phyloP scores from a whole-genome alignment of 2,329 filamentous ascomycete genomes.

The Colletotrichum filicis region DNA sequence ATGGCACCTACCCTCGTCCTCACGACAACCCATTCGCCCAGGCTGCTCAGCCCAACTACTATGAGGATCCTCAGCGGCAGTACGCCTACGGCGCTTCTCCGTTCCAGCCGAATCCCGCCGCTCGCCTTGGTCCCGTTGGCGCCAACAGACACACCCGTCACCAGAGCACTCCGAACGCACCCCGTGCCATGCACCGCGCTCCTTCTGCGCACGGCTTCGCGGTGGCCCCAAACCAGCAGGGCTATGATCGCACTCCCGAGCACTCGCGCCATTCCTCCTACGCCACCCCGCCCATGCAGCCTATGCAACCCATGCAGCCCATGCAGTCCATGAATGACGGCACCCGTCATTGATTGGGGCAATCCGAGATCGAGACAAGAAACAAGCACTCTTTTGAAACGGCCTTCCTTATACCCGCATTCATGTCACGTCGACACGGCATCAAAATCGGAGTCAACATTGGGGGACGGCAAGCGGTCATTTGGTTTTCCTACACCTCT shows the following conservation, averaged over 20 bases:
- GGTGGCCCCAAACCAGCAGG: constrained; percentile 26
- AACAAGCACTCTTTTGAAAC: constrained; percentile 30
- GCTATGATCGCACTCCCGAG: constrained; percentile 31
- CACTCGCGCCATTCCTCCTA: constrained; percentile 22
- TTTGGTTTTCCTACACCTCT: constrained; percentile 27
- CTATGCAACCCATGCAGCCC: constrained; percentile 26
- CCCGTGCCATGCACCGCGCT: constrained; percentile 32
- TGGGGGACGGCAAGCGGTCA: constrained; percentile 34
- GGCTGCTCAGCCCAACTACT: constrained; percentile 36
- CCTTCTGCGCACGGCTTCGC: constrained; percentile 34
- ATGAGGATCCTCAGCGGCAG: constrained; percentile 38
- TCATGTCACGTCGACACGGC: constrained; percentile 29
- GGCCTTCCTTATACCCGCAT: constrained; percentile 26
- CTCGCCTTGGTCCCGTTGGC: constrained; percentile 17
- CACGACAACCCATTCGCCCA: constrained; percentile 31
- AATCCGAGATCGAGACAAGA: constrained; percentile 18
- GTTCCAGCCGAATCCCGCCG: constrained; percentile 20
- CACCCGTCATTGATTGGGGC: constrained; percentile 25
- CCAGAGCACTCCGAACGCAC: constrained; percentile 43
- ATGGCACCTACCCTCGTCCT: constrained; percentile 33
- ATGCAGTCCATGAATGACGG: constrained; percentile 24
- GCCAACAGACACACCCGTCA: constrained; percentile 42
- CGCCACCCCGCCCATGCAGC: constrained; percentile 21
- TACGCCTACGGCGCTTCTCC: constrained; percentile 31
- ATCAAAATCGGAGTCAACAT: constrained; percentile 30